Evolutionary conservation across 176 grass and related monocot species (phyloP).

Genomic region (Cenchrus purpureus): DNA sequence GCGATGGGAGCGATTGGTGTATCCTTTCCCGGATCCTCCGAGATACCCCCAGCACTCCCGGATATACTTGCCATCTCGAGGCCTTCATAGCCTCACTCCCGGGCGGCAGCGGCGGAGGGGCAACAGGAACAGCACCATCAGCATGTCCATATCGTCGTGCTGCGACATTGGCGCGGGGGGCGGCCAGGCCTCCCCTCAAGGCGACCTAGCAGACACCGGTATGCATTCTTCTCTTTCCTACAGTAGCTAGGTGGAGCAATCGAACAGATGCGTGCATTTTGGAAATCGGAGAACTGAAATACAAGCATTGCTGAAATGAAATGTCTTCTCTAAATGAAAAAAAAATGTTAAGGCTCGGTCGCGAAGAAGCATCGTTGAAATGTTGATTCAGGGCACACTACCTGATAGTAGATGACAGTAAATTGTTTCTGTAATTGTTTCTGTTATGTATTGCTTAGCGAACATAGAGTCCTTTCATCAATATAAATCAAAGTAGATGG

Average conservation of each 20-base stretch:
- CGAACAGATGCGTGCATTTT: too few relatives aligned
- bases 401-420: not conserved
- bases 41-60: slow-evolving; percentile 42
- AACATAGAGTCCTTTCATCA: too few relatives aligned
- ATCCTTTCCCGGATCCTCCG: slow-evolving; percentile 21
- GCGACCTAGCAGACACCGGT: not conserved
- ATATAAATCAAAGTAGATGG: too few relatives aligned
- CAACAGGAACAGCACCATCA: slow-evolving; percentile 25
- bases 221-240: not conserved
- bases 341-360: too few relatives aligned
- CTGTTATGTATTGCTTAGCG: not conserved
- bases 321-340: too few relatives aligned
- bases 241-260: not conserved
- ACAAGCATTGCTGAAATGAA: too few relatives aligned
- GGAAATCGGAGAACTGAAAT: too few relatives aligned
- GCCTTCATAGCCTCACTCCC: slow-evolving; percentile 42
- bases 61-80: slow-evolving; percentile 53
- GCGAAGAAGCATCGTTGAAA: too few relatives aligned
- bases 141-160: slow-evolving; percentile 24
- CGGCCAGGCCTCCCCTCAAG: not conserved
- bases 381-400: too few relatives aligned
- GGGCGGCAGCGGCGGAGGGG: not conserved
- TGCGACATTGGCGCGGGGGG: slow-evolving; percentile 35
- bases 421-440: not conserved
- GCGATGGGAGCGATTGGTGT: not conserved